These are phyloP conservation scores for Macrophomina pseudophaseolina DNA, from an alignment of 2,329 filamentous ascomycete genomes.

Conservation along the genomic window DNA sequence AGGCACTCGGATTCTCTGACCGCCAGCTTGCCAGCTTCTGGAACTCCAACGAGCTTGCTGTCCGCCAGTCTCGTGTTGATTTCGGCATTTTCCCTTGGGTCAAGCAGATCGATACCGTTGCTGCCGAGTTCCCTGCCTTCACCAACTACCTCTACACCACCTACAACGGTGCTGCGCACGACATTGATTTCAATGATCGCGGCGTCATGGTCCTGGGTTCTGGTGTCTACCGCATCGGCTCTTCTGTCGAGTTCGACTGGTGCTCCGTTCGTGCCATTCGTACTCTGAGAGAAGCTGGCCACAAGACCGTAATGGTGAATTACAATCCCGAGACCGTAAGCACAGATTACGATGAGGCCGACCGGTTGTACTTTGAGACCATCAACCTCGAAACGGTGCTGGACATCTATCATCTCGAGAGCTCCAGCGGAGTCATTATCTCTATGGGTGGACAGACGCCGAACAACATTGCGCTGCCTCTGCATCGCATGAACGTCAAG, in stretches of 20 bases:
- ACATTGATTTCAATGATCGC: conserved; percentile 83
- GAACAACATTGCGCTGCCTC: conserved; percentile 93
- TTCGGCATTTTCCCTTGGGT: conserved; percentile 85
- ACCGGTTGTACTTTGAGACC: conserved; percentile 94
- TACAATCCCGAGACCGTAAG: conserved; percentile 84
- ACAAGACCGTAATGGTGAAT: conserved; percentile 97
- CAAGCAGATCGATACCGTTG: conserved; percentile 98
- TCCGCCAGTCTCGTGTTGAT: conserved; percentile 83
- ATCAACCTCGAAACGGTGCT: conserved; percentile 89
- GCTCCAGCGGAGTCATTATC: conserved; percentile 81
- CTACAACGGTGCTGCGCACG: conserved; percentile 88
- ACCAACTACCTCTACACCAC: conserved; percentile 98
- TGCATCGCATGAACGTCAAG: conserved; percentile 88
- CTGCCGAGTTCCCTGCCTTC: conserved; percentile 90
- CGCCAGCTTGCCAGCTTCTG: conserved; percentile 92
- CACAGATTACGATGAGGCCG: conserved; percentile 94
- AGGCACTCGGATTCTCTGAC: conserved; percentile 93
- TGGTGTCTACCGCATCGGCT: conserved; percentile 95
- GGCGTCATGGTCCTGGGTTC: conserved; percentile 97
- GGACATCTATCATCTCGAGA: conserved; percentile 91
- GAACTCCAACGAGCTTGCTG: conserved; percentile 90
- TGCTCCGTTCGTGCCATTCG: conserved; percentile 94
- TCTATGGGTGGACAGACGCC: conserved; percentile 98
- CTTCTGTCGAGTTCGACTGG: conserved; percentile 99
- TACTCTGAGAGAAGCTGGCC: conserved; percentile 79